Evolutionary conservation across 1,284 basidiomycete species (phyloP).

Genomic region (Coniferiporia weirii): DNA sequence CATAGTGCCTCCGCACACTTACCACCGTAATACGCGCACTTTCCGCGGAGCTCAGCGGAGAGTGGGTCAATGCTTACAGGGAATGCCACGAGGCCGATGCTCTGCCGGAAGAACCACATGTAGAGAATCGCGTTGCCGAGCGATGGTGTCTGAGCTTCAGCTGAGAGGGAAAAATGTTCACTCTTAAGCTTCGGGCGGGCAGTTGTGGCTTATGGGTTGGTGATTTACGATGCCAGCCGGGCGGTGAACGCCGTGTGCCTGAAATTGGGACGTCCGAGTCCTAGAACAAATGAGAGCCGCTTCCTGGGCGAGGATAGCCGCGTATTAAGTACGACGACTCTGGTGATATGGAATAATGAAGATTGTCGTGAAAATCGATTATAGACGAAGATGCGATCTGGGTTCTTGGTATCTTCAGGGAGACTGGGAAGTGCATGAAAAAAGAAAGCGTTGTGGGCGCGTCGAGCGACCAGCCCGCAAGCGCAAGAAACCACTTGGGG

Average conservation of each 20-base stretch:
- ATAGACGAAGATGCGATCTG: too few relatives aligned
- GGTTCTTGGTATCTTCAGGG: too few relatives aligned
- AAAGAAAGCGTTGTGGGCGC: too few relatives aligned
- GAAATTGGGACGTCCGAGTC: neutral
- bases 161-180: neutral
- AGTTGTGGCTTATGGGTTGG: conserved; percentile 1
- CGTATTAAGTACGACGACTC: too few relatives aligned
- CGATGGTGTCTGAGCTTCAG: neutral
- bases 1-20: neutral
- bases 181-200: neutral
- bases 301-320: too few relatives aligned
- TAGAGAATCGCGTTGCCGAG: neutral
- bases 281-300: conserved; percentile 2
- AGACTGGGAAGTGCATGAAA: too few relatives aligned
- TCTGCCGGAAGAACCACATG: neutral
- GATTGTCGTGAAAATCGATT: too few relatives aligned
- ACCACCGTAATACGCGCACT: conserved; percentile 8
- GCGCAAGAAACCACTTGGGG: too few relatives aligned
- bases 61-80: neutral
- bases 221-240: conserved; percentile 10
- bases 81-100: conserved; percentile 4
- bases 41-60: conserved; percentile 10
- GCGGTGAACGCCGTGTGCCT: neutral
- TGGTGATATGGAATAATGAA: too few relatives aligned
- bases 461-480: too few relatives aligned